These are phyloP conservation scores for Neurospora sp. DNA, from an alignment of 495 filamentous ascomycete species.

Conservation along the genomic window DNA sequence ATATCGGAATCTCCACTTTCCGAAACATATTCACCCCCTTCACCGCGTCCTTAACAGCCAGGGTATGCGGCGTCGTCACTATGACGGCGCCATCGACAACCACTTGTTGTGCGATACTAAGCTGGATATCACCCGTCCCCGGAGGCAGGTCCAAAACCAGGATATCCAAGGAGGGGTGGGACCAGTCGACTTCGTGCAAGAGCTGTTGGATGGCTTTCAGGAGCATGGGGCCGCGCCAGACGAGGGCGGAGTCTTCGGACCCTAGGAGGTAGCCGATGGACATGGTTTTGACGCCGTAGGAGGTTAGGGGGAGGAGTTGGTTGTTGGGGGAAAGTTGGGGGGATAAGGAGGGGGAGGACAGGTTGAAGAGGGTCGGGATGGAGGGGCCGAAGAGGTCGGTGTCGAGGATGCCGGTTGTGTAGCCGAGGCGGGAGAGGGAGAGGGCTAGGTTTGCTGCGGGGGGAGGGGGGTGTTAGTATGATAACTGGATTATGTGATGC, in stretches of 20 bases:
- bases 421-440: conserved; percentile 68
- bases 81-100: conserved; percentile 75
- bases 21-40: conserved; percentile 88
- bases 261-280: conserved; percentile 91
- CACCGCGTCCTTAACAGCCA: conserved; percentile 79
- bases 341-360: conserved; percentile 46
- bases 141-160: conserved; percentile 88
- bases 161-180: conserved; percentile 52
- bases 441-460: conserved; percentile 72
- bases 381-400: conserved; percentile 95
- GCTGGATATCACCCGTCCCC: conserved; percentile 87
- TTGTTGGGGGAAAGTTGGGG: no score
- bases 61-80: conserved; percentile 85
- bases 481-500: no score
- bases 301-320: conserved; percentile 77
- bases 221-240: conserved; percentile 95
- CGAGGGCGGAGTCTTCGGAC: conserved; percentile 63
- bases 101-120: conserved; percentile 88
- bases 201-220: conserved; percentile 96
- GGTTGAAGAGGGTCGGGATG: conserved; percentile 79
- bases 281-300: conserved; percentile 96
- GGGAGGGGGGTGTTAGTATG: background rate
- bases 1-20: conserved; percentile 61
- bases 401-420: conserved; percentile 79
- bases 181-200: conserved; percentile 89